phyloP scores from a whole-genome alignment of 176 grass and related monocot species.

The Lolium multiflorum region DNA sequence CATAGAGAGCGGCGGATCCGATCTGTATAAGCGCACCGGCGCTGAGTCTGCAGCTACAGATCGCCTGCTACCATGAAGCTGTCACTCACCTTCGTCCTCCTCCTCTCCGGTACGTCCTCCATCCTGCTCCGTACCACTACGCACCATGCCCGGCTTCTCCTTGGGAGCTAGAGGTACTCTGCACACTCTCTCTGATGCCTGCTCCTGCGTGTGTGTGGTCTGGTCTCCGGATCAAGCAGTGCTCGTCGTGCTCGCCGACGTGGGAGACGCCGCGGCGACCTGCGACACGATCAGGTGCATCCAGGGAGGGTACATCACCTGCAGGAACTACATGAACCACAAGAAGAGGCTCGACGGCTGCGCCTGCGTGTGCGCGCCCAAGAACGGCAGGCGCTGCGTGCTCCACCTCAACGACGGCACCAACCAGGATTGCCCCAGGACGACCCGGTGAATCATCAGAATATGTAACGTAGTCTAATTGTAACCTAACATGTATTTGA shows the following conservation, averaged over 20 bases:
- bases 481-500: too few species aligned
- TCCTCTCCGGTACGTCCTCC: slow-evolving; percentile 25
- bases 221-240: neutral
- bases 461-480: too few species aligned
- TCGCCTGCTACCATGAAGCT: neutral
- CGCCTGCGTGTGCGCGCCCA: slow-evolving; percentile 30
- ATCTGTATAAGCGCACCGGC: neutral
- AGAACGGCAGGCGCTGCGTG: slow-evolving; percentile 30
- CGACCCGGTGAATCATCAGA: neutral
- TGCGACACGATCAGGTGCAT: slow-evolving; percentile 1
- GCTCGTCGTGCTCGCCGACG: slow-evolving; percentile 18
- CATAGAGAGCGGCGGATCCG: too few species aligned
- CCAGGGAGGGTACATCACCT: slow-evolving; percentile 52
- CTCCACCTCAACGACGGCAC: slow-evolving; percentile 28
- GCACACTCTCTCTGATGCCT: neutral
- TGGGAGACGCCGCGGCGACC: neutral
- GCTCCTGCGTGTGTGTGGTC: neutral
- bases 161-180: neutral
- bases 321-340: slow-evolving; percentile 38
- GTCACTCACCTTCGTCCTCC: slow-evolving; percentile 5
- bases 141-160: too few species aligned
- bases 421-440: neutral
- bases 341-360: slow-evolving; percentile 38
- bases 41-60: neutral
- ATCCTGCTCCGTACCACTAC: neutral